Evolutionary conservation across 2,329 filamentous ascomycete genomes (phyloP).

Genomic region (Ambrosiella beaveri): DNA sequence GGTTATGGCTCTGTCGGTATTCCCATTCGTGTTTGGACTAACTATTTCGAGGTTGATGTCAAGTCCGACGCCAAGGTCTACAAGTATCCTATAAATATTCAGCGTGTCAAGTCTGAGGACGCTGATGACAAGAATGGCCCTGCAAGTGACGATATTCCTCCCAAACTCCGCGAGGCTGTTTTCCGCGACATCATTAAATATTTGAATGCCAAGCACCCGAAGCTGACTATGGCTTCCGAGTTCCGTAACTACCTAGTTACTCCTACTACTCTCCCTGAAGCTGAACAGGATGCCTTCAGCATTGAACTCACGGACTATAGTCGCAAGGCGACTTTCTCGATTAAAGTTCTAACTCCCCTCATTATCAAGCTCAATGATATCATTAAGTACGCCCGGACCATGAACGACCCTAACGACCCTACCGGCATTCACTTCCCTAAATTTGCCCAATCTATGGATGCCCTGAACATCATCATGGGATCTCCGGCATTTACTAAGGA

Average conservation of each 20-base stretch:
- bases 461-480: conserved; percentile 35
- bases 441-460: conserved; percentile 30
- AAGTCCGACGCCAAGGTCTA: conserved; percentile 21
- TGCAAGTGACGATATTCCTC: conserved; percentile 21
- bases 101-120: conserved; percentile 9
- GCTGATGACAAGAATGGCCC: conserved; percentile 2
- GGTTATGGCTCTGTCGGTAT: conserved; percentile 30
- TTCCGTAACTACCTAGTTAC: conserved; percentile 30
- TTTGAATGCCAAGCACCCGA: conserved; percentile 20
- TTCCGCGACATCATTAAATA: conserved; percentile 23
- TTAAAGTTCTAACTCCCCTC: conserved; percentile 22
- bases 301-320: conserved; percentile 8
- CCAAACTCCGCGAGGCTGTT: conserved; percentile 27
- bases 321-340: conserved; percentile 27
- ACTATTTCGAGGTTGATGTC: conserved; percentile 32
- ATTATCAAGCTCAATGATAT: conserved; percentile 22
- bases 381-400: conserved; percentile 28
- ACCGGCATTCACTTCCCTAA: conserved; percentile 26
- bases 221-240: conserved; percentile 26
- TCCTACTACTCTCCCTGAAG: conserved; percentile 3
- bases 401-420: conserved; percentile 22
- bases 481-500: conserved; percentile 23
- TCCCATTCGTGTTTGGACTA: conserved; percentile 32
- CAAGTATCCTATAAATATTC: conserved; percentile 26
- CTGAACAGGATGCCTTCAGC: not conserved